Evolutionary conservation across 441 rosid species (phyloP).

Genomic region (Omphalea diandra): DNA sequence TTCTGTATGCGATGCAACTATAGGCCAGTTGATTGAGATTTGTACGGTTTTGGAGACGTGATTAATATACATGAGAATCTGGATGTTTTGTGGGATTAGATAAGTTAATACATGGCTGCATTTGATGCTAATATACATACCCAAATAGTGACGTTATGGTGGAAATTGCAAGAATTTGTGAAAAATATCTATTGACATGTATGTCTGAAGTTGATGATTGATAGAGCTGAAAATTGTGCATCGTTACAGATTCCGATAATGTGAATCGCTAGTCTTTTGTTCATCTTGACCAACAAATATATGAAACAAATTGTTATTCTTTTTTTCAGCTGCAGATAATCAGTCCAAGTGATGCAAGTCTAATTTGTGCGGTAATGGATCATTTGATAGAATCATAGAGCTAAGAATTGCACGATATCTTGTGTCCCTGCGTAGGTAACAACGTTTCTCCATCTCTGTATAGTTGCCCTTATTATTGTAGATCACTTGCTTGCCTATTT

Average conservation of each 20-base stretch:
- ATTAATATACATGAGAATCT: background rate
- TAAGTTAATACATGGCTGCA: background rate
- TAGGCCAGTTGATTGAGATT: background rate
- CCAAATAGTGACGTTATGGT: background rate
- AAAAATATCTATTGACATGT: background rate
- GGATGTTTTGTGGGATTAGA: background rate
- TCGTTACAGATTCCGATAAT: background rate
- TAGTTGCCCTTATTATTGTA: too few relatives aligned
- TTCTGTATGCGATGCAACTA: background rate
- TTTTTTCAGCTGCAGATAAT: too few relatives aligned
- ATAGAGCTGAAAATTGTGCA: background rate
- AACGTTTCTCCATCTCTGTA: too few relatives aligned
- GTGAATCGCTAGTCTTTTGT: background rate
- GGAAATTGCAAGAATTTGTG: background rate
- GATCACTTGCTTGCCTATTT: too few relatives aligned
- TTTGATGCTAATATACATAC: background rate
- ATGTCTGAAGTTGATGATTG: background rate
- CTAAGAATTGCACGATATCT: too few relatives aligned
- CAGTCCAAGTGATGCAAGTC: background rate
- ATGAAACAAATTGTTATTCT: background rate
- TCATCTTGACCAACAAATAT: background rate
- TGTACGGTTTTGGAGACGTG: constrained; percentile 9
- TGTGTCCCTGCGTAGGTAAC: too few relatives aligned
- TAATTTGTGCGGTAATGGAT: too few relatives aligned
- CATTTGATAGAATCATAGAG: too few relatives aligned